phyloP scores from a whole-genome alignment of 345 rosid species.

The Excoecaria agallocha region DNA sequence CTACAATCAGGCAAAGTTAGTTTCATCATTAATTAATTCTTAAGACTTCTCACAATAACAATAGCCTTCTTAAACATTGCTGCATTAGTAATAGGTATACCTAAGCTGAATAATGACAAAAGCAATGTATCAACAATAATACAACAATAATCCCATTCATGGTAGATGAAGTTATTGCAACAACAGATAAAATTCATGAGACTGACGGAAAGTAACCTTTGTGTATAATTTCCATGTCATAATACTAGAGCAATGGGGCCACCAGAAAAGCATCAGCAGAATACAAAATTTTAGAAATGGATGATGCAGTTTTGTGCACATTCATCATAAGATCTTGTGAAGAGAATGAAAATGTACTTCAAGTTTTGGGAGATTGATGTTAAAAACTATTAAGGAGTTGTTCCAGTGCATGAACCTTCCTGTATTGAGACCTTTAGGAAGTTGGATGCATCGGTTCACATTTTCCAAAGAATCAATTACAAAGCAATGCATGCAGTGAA shows the following conservation, averaged over 20 bases:
- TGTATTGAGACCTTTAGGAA: too few species aligned
- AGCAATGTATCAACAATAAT: neutral
- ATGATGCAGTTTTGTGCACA: neutral
- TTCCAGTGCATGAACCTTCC: neutral
- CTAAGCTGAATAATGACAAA: neutral
- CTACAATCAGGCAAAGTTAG: slow-evolving; percentile 30
- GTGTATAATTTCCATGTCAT: neutral
- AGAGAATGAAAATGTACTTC: neutral
- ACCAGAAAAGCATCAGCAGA: neutral
- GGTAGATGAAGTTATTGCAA: neutral
- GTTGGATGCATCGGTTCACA: neutral
- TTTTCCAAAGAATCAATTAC: neutral
- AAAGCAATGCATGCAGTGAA: neutral
- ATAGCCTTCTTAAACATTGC: neutral
- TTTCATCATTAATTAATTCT: neutral
- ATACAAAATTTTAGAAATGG: neutral
- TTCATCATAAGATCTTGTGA: neutral
- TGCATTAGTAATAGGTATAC: neutral
- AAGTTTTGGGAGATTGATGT: neutral
- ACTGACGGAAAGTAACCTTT: neutral
- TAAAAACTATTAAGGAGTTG: neutral
- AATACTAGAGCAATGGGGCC: neutral
- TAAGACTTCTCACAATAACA: neutral
- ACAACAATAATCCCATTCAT: neutral
- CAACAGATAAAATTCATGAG: neutral